Conservation (phyloP, 1,284 basidiomycete genomes). For the Ceratobasidium sp. region DNA sequence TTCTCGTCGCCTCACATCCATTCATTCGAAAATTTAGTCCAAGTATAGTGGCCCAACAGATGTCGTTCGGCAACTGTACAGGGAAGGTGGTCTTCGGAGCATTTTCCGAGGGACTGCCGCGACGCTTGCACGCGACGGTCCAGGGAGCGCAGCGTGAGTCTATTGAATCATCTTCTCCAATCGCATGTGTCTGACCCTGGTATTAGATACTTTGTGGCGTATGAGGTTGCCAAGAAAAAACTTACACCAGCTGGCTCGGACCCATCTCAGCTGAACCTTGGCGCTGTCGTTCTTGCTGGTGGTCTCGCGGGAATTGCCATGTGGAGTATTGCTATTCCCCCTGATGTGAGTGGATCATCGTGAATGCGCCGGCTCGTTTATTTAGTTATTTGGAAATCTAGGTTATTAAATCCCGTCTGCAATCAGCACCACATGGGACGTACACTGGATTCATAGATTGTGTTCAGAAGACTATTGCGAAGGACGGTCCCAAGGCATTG, state of each 20-base stretch:
- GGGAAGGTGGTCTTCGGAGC: slow-evolving; percentile 92
- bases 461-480: slow-evolving; percentile 90
- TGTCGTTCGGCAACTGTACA: slow-evolving; percentile 92
- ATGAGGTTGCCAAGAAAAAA: slow-evolving; percentile 92
- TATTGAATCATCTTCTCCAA: not conserved
- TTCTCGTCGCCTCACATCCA: slow-evolving; percentile 5
- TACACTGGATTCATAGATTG: slow-evolving; percentile 97
- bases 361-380: not conserved
- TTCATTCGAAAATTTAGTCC: slow-evolving; percentile 82
- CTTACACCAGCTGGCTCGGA: slow-evolving; percentile 84
- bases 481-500: slow-evolving; percentile 88
- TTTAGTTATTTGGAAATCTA: slow-evolving; percentile 55
- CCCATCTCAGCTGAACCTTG: slow-evolving; percentile 85
- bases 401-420: slow-evolving; percentile 96
- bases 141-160: slow-evolving; percentile 93
- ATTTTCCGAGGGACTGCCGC: slow-evolving; percentile 95
- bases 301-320: slow-evolving; percentile 97
- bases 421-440: slow-evolving; percentile 96
- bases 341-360: slow-evolving; percentile 77
- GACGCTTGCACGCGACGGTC: slow-evolving; percentile 94
- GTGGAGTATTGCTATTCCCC: slow-evolving; percentile 96
- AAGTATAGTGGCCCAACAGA: slow-evolving; percentile 95
- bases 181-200: not conserved
- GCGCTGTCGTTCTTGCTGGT: slow-evolving; percentile 92
- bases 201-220: slow-evolving; percentile 93